Evolutionary conservation across 2,329 filamentous ascomycete genomes (phyloP), one percentile per base, ranked within the genome.

Genomic region (Arthrocladium fulminans): DNA sequence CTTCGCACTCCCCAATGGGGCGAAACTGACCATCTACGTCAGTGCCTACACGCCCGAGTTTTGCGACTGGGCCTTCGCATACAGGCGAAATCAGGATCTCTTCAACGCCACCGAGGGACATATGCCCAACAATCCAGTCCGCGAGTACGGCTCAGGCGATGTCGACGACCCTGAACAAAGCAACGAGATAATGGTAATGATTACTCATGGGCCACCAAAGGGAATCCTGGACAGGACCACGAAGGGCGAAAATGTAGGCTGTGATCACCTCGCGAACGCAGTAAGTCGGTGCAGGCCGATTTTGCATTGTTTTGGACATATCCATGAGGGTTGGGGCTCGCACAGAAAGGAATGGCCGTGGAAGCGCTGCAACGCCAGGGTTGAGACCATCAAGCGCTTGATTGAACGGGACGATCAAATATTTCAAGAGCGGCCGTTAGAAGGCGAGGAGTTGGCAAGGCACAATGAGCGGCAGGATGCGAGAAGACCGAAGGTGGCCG

Each of bases 131-230:
- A 35, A 35, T 15, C 19, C 29, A 22, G 29, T 15, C 23, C 17
- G 24, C 13, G 5, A 25, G 15, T 24, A 15, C 23, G 24, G 59
- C 61, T 2, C 42, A 15, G 22, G 15, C 24, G 34, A 24, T 23
- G 40, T 50, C 4, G 22, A 41, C 6, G 39, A 25, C 24, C 10
- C 15, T 10, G 8, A 24, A 6, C 20, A 17, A 25, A 23, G 39
- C 9, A 25, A 42, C 20, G 19, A 24, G 27, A 13, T 24, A 3
- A 42, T 25, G 20, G 67, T 83, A 6, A 66, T 81, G 53, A 69
- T 82, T 57, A 82, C 79, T 0, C 80, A 83, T 57, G 79, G 79
- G 1, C 79, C 79, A 2, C 77, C 79, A 0, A 59, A 63, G 19
- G 67, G 66, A 0, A 60, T 75, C 2, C 63, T 79, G 2, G 80